phyloP scores from a whole-genome alignment of 140 eudicot genomes.

The Erigeron philadelphicus region DNA sequence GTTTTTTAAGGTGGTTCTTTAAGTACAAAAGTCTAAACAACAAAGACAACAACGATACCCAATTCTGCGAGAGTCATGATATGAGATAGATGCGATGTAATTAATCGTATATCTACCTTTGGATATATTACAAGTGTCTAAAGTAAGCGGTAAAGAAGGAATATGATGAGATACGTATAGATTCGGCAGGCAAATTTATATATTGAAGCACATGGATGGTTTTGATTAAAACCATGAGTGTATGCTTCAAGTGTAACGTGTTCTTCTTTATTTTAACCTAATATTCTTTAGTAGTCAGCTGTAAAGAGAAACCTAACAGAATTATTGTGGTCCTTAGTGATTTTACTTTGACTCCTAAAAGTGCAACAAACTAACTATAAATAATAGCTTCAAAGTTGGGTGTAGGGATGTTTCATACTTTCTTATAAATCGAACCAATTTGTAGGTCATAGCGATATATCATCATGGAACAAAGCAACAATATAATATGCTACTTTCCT shows the following conservation, averaged over 20 bases:
- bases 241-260: slow-evolving; percentile 4
- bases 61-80: too few species aligned
- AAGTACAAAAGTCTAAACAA: neutral
- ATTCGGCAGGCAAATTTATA: slow-evolving; percentile 2
- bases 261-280: slow-evolving; percentile 16
- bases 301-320: slow-evolving; percentile 22
- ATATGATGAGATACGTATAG: neutral
- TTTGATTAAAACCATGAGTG: neutral
- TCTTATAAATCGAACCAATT: neutral
- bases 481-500: neutral
- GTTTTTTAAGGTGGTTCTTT: neutral
- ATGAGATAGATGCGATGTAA: too few species aligned
- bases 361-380: slow-evolving; percentile 10
- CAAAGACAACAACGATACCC: neutral
- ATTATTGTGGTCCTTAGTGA: slow-evolving; percentile 11
- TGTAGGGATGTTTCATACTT: neutral
- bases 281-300: slow-evolving; percentile 23
- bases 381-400: neutral
- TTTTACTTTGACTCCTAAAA: slow-evolving; percentile 11
- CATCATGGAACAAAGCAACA: neutral
- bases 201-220: slow-evolving; percentile 3
- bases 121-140: neutral
- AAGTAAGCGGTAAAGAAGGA: neutral
- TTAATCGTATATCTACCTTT: neutral
- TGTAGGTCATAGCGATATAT: neutral